phyloP scores from a whole-genome alignment of 768 basidiomycete species.

The Sarcodon aspratus region DNA sequence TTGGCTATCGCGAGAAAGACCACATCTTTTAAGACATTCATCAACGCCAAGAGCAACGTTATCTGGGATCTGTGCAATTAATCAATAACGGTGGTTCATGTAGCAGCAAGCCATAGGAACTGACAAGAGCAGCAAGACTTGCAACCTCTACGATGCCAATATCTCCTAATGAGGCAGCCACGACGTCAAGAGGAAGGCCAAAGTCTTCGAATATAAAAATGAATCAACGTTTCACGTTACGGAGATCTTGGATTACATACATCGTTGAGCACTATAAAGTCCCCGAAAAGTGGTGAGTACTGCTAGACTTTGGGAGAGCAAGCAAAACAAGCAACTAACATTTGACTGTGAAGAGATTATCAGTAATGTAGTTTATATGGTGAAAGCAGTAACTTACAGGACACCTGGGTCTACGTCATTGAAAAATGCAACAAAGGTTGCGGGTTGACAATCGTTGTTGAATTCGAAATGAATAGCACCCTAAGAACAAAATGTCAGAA shows the following conservation, averaged over 20 bases:
- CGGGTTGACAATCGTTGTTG: slow-evolving; percentile 16
- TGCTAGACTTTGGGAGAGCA: not conserved
- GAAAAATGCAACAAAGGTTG: slow-evolving; percentile 11
- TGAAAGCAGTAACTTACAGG: not conserved
- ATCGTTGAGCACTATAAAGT: slow-evolving; percentile 15
- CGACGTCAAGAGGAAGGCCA: slow-evolving; percentile 17
- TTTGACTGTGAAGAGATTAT: not conserved
- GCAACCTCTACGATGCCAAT: slow-evolving; percentile 16
- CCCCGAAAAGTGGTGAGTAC: slow-evolving; percentile 8
- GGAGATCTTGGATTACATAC: slow-evolving; percentile 7
- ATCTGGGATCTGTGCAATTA: slow-evolving; percentile 15
- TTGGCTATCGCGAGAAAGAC: slow-evolving; percentile 13
- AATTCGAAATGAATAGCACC: slow-evolving; percentile 19
- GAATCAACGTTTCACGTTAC: not conserved
- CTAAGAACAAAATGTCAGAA: slow-evolving; percentile 2
- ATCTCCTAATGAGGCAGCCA: slow-evolving; percentile 17
- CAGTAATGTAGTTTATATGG: not conserved
- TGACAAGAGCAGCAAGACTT: slow-evolving; percentile 12
- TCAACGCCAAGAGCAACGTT: slow-evolving; percentile 17
- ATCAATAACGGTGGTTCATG: not conserved
- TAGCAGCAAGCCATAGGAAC: not conserved
- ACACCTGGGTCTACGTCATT: not conserved
- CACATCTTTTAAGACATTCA: slow-evolving; percentile 16
- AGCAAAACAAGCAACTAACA: not conserved
- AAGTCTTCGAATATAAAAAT: slow-evolving; percentile 8